Percentiles rank a stretch among this genome's conserved stretches.
These are phyloP conservation scores for Trichosanthes cucumerina DNA, from an alignment of 306 rosid genomes.

Conservation along the genomic window DNA sequence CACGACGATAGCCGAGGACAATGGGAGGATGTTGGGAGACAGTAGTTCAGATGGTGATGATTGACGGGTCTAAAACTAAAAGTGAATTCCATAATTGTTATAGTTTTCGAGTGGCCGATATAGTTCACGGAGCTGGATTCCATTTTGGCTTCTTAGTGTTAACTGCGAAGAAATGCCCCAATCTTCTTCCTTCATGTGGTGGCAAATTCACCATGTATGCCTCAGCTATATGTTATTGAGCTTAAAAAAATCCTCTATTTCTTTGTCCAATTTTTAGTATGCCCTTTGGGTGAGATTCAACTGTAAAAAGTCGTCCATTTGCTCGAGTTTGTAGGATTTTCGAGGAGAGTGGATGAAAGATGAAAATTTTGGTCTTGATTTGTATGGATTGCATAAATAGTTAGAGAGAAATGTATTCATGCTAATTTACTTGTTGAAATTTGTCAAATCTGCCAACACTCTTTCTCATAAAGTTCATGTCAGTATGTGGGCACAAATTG, in stretches of 20 bases:
- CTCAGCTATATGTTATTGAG: neutral
- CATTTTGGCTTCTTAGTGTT: neutral
- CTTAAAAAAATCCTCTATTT: neutral
- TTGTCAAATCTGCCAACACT: neutral
- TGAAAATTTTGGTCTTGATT: neutral
- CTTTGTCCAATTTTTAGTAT: neutral
- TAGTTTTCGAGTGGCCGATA: neutral
- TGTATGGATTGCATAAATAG: neutral
- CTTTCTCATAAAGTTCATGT: neutral
- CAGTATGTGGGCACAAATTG: neutral
- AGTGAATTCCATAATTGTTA: neutral
- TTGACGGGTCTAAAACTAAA: constrained; percentile 17
- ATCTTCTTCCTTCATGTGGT: neutral
- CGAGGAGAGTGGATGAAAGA: neutral
- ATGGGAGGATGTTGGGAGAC: constrained; percentile 41
- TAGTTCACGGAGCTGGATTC: neutral
- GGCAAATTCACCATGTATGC: neutral
- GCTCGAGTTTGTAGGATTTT: neutral
- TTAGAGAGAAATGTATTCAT: neutral
- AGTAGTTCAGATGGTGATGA: constrained; percentile 69
- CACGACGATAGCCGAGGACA: constrained; percentile 29
- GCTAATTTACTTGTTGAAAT: neutral
- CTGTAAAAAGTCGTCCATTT: neutral
- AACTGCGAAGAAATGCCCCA: neutral
- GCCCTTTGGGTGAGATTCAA: neutral